phyloP scores from a whole-genome alignment of 2,329 filamentous ascomycete genomes.

The Aspergillus arachidicola region DNA sequence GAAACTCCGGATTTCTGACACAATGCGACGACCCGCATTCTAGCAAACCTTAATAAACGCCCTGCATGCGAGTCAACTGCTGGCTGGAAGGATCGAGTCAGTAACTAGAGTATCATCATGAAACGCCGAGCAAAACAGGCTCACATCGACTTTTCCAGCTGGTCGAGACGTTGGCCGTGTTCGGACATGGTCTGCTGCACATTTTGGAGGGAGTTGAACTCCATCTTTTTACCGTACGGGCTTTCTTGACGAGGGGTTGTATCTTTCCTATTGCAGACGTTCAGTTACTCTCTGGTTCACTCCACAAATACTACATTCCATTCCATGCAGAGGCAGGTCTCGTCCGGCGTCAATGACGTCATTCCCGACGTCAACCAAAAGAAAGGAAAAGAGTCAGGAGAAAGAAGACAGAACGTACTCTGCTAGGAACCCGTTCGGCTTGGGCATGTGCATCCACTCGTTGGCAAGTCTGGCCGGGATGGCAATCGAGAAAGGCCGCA shows the following conservation, averaged over 20 bases:
- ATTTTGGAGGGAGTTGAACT: constrained; percentile 24
- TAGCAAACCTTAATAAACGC: background rate
- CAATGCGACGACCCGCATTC: background rate
- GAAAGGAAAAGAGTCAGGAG: background rate
- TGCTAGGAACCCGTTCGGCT: constrained; percentile 27
- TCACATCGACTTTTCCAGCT: constrained; percentile 31
- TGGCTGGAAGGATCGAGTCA: background rate
- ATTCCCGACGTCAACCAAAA: constrained; percentile 10
- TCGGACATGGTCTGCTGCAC: constrained; percentile 27
- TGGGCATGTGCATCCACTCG: constrained; percentile 23
- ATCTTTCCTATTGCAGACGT: constrained; percentile 20
- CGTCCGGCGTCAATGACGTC: constrained; percentile 21
- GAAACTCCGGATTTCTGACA: background rate
- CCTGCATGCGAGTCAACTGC: background rate
- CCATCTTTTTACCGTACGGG: constrained; percentile 21
- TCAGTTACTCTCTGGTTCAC: background rate
- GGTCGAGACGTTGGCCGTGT: constrained; percentile 27
- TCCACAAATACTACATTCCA: background rate
- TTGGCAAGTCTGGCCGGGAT: constrained; percentile 25
- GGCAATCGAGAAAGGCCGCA: constrained; percentile 22
- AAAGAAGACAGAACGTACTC: constrained; percentile 23
- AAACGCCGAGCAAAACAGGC: background rate
- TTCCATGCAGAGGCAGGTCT: background rate
- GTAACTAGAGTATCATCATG: background rate
- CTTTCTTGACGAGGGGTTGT: constrained; percentile 23